phyloP scores from a whole-genome alignment of 805 yeast species.

The Yarrowia bubula region DNA sequence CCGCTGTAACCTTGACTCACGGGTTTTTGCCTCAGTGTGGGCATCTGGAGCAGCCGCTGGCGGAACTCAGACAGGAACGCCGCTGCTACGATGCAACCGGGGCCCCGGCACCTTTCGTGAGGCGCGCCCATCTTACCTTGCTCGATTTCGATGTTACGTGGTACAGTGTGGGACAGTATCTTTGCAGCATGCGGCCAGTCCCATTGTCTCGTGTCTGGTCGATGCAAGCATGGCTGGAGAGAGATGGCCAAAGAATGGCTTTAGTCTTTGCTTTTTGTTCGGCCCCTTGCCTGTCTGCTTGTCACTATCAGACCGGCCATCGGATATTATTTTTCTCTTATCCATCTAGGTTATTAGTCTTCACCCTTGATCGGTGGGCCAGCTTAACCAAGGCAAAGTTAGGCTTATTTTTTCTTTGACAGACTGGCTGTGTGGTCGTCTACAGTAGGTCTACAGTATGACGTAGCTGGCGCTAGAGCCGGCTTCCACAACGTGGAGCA shows the following conservation, averaged over 20 bases:
- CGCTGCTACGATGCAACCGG: neutral
- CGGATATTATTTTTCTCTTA: neutral
- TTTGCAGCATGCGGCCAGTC: neutral
- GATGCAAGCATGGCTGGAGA: constrained; percentile 1
- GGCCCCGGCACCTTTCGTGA: too few relatives aligned
- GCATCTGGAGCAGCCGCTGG: neutral
- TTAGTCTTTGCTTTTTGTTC: neutral
- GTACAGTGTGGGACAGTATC: neutral
- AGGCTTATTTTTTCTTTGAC: constrained; percentile 5
- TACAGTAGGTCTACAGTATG: constrained; percentile 17
- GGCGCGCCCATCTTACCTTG: too few relatives aligned
- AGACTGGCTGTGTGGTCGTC: constrained; percentile 11
- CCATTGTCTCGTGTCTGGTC: neutral
- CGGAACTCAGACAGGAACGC: neutral
- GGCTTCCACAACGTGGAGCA: neutral
- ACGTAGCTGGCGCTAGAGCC: neutral
- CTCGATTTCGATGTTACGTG: too few relatives aligned
- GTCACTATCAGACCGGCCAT: neutral
- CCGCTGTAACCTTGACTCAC: constrained; percentile 13
- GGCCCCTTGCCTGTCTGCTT: neutral
- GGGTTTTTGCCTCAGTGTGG: constrained; percentile 1
- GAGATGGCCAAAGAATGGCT: neutral
- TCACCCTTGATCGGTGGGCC: constrained; percentile 23
- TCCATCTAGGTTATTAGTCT: constrained; percentile 2
- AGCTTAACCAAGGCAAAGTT: neutral